A percentile compares a stretch with the other conserved stretches of the same genome.
phyloP scores from a whole-genome alignment of 371 early-diverging fungal genomes.

The Coemansia sp. region DNA sequence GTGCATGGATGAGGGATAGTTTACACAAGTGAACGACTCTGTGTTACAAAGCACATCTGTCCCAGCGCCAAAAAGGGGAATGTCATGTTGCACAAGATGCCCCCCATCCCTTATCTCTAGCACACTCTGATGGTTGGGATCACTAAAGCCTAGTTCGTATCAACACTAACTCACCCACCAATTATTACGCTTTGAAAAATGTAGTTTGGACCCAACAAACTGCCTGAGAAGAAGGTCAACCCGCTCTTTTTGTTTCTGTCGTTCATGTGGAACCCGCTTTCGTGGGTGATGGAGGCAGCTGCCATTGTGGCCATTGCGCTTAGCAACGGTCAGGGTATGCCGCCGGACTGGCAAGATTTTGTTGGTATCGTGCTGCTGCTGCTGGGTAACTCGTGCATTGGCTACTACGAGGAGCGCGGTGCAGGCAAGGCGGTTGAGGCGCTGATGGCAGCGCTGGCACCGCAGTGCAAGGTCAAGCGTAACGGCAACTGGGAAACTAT shows the following conservation, averaged over 20 bases:
- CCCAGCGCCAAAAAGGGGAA: background rate
- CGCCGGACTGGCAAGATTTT: conserved; percentile 81
- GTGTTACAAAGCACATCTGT: background rate
- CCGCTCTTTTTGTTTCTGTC: conserved; percentile 79
- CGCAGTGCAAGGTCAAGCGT: conserved; percentile 80
- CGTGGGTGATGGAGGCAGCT: conserved; percentile 78
- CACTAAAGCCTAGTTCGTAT: no score
- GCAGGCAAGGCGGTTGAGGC: conserved; percentile 76
- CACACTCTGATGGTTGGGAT: background rate
- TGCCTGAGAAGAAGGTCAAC: conserved; percentile 73
- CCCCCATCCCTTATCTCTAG: no score
- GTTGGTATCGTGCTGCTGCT: conserved; percentile 77
- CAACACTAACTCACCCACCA: background rate
- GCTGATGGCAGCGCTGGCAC: conserved; percentile 69
- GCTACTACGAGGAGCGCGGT: conserved; percentile 80
- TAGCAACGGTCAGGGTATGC: conserved; percentile 62
- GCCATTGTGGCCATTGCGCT: conserved; percentile 71
- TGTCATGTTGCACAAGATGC: background rate
- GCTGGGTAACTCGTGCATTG: conserved; percentile 80
- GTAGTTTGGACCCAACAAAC: conserved; percentile 66
- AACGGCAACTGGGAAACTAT: conserved; percentile 66
- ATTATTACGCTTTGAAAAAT: background rate
- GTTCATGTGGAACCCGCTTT: conserved; percentile 80
- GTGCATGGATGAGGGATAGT: background rate
- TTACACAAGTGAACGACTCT: no score